These are phyloP conservation scores for Litsea cubeba DNA, from an alignment of 164 flowering plant genomes.

Conservation along the genomic window DNA sequence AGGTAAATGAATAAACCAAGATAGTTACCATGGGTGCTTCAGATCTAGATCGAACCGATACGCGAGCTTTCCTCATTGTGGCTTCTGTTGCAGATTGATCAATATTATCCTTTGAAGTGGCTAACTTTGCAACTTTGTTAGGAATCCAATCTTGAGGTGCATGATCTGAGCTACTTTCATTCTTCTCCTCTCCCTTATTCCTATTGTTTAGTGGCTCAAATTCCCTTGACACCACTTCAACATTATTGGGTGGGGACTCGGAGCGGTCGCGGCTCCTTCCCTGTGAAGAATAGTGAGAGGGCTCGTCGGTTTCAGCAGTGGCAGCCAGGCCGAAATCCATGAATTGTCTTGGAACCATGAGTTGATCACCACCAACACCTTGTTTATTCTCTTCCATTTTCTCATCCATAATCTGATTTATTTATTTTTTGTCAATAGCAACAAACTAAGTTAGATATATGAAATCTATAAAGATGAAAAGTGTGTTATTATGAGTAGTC, in stretches of 20 bases:
- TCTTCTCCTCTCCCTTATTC: constrained; percentile 12
- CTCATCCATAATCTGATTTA: constrained; percentile 14
- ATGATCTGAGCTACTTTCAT: constrained; percentile 39
- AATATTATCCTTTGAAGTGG: constrained; percentile 18
- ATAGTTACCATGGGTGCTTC: constrained; percentile 62
- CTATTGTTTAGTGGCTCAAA: constrained; percentile 2
- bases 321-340: constrained; percentile 56
- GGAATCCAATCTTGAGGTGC: constrained; percentile 31
- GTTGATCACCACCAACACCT: constrained; percentile 16
- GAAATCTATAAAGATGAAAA: neutral
- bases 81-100: constrained; percentile 55
- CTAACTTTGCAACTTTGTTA: constrained; percentile 41
- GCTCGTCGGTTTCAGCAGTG: constrained; percentile 30
- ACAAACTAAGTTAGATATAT: neutral
- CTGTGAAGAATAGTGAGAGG: constrained; percentile 50
- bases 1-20: no score
- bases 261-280: constrained; percentile 30
- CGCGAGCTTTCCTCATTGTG: constrained; percentile 79
- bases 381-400: constrained; percentile 21
- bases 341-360: constrained; percentile 53
- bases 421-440: neutral
- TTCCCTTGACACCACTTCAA: constrained; percentile 22
- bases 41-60: constrained; percentile 72
- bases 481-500: no score
- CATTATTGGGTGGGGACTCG: constrained; percentile 29